Conservation (phyloP, 73 alveolate species). For the Paramecium octaurelia region DNA sequence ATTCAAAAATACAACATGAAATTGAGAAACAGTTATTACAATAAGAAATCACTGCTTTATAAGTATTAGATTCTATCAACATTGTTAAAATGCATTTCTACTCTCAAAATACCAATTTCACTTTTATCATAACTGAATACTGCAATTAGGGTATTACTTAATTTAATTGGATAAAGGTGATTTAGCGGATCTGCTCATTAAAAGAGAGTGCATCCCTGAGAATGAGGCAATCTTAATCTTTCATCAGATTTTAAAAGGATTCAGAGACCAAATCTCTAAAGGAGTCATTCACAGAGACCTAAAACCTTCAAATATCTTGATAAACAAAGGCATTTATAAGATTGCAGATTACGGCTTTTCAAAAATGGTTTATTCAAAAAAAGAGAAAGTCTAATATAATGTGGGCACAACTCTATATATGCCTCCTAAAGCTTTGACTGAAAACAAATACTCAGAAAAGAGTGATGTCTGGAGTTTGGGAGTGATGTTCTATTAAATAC, state of each 20-base stretch:
- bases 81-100: background rate
- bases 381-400: conserved; percentile 61
- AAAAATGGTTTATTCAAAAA: conserved; percentile 14
- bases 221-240: conserved; percentile 30
- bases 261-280: conserved; percentile 25
- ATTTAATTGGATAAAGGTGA: conserved; percentile 3
- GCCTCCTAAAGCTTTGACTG: conserved; percentile 75
- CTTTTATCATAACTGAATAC: conserved; percentile 51
- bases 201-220: conserved; percentile 5
- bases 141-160: conserved; percentile 34
- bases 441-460: conserved; percentile 76
- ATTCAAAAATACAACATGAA: background rate
- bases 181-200: background rate
- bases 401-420: conserved; percentile 85
- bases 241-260: conserved; percentile 40
- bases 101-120: background rate
- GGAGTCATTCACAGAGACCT: conserved; percentile 65
- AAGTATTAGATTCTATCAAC: conserved; percentile 15
- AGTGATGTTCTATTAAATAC: conserved; percentile 81
- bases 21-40: background rate
- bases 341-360: conserved; percentile 63
- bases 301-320: conserved; percentile 60
- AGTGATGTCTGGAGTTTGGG: conserved; percentile 87
- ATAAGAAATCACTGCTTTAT: conserved; percentile 47
- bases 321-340: conserved; percentile 40